These are phyloP conservation scores for Suhomyces wounanorum DNA, from an alignment of 1,139 yeast species.

Conservation along the genomic window DNA sequence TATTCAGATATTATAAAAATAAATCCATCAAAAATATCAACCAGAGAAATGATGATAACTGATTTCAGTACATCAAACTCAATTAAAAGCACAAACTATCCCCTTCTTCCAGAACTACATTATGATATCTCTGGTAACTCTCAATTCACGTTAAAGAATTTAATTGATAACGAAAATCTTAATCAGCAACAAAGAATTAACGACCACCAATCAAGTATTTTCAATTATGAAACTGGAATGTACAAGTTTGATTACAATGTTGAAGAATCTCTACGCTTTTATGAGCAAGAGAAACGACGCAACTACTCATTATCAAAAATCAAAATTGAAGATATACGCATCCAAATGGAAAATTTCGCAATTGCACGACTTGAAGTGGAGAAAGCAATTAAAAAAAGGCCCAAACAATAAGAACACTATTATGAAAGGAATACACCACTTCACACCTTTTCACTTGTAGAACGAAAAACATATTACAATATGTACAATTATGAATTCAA, in stretches of 20 bases:
- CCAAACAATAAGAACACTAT: neutral
- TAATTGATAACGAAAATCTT: constrained; percentile 11
- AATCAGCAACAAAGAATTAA: constrained; percentile 9
- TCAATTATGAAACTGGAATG: constrained; percentile 28
- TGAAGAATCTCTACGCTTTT: constrained; percentile 20
- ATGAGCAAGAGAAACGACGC: constrained; percentile 18
- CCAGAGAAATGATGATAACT: constrained; percentile 25
- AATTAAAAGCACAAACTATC: constrained; percentile 26
- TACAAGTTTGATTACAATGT: constrained; percentile 33
- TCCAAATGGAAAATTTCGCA: constrained; percentile 26
- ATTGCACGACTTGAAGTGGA: constrained; percentile 25
- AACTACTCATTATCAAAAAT: constrained; percentile 16
- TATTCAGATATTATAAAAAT: constrained; percentile 27
- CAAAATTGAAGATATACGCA: constrained; percentile 25
- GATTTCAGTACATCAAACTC: constrained; percentile 20
- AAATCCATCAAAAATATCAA: constrained; percentile 24
- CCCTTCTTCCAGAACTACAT: constrained; percentile 24
- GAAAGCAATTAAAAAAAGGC: constrained; percentile 5
- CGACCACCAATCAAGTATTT: constrained; percentile 12
- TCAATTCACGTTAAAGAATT: constrained; percentile 4
- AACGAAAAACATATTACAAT: too few species aligned
- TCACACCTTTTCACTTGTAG: too few species aligned
- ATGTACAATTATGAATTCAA: too few species aligned
- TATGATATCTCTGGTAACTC: constrained; percentile 7
- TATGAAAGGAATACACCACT: too few species aligned